Percentiles rank a stretch among this genome's conserved stretches.
Evolutionary conservation across 2,329 filamentous ascomycete species (phyloP).

Genomic region (Drechslerella dactyloides): DNA sequence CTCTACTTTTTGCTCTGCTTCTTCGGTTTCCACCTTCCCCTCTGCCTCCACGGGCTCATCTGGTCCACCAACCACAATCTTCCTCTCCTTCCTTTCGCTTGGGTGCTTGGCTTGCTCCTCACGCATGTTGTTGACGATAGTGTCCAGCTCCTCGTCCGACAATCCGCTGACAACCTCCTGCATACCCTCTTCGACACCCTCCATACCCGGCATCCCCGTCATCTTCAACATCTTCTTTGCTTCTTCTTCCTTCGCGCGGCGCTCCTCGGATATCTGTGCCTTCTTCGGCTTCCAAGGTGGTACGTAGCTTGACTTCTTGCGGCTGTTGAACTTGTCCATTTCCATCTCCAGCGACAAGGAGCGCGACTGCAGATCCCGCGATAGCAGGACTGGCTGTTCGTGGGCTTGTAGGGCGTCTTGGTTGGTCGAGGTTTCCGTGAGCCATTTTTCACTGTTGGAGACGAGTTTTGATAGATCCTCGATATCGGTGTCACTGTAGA

Average conservation of each 20-base stretch:
- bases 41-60: slow-evolving; percentile 15
- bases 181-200: slow-evolving; percentile 68
- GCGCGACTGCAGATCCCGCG: slow-evolving; percentile 73
- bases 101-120: slow-evolving; percentile 11
- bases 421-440: slow-evolving; percentile 71
- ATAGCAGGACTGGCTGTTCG: slow-evolving; percentile 76
- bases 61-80: slow-evolving; percentile 47
- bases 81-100: slow-evolving; percentile 4
- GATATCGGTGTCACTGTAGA: slow-evolving; percentile 77
- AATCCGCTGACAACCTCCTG: slow-evolving; percentile 77
- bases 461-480: slow-evolving; percentile 68
- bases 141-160: slow-evolving; percentile 62
- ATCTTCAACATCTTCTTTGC: slow-evolving; percentile 4
- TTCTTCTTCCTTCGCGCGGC: not conserved
- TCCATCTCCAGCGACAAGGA: slow-evolving; percentile 31
- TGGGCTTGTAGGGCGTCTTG: slow-evolving; percentile 74
- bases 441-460: slow-evolving; percentile 72
- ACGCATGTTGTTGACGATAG: slow-evolving; percentile 71
- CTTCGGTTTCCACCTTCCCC: slow-evolving; percentile 34
- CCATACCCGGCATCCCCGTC: not conserved
- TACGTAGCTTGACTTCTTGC: slow-evolving; percentile 31
- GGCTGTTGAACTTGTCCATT: slow-evolving; percentile 28
- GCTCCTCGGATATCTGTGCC: not conserved
- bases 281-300: slow-evolving; percentile 27
- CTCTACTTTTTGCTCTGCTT: slow-evolving; percentile 19